Evolutionary conservation across 1,139 yeast species (phyloP), one percentile per base, ranked within the genome.

Genomic region (Komagataea norvegica): DNA sequence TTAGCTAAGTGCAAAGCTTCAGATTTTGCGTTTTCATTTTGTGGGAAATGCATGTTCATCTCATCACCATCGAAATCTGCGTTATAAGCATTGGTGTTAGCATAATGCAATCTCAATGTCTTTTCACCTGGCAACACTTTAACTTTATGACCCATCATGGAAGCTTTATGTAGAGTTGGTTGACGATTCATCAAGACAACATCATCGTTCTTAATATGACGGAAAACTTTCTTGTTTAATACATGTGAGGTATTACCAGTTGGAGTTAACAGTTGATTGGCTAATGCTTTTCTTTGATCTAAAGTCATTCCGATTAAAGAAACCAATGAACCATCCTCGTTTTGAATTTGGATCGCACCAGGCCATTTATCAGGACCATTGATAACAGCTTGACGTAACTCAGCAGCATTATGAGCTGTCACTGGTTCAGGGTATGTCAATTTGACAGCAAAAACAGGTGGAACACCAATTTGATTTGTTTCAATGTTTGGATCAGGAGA

Each of bases 11-110:
- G 77, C 56, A 87, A 71, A 4, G 98, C 98, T 67, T 93, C 99
- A 21, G 98, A 93, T 56, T 91, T 81, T 11, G 98, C 98, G 54
- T 87, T 87, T 67, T 91, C 97, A 62, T 86, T 89, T 67, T 93
- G 99, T 22, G 99, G 99, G 72, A 93, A 91, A 67, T 93, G 99
- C 96, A 93, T 84, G 61, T 93, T 93, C 99, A 93, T 93, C 70
- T 93, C 99, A 66, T 93, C 99, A 70, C 99, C 99, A 68, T 93
- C 99, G 57, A 93, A 93, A 75, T 93, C 99, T 29, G 98, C 98
- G 63, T 91, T 93, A 65, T 88, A 88, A 37, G 98, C 96, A 68
- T 97, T 97, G 33, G 98, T 93, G 62, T 93, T 93, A 52, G 99
- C 98, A 63, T 93, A 93, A 64, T 93, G 99, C 62, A 93, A 72